These are phyloP conservation scores for Beauveria bassiana DNA, from an alignment of 2,329 filamentous ascomycete species.

Conservation along the genomic window DNA sequence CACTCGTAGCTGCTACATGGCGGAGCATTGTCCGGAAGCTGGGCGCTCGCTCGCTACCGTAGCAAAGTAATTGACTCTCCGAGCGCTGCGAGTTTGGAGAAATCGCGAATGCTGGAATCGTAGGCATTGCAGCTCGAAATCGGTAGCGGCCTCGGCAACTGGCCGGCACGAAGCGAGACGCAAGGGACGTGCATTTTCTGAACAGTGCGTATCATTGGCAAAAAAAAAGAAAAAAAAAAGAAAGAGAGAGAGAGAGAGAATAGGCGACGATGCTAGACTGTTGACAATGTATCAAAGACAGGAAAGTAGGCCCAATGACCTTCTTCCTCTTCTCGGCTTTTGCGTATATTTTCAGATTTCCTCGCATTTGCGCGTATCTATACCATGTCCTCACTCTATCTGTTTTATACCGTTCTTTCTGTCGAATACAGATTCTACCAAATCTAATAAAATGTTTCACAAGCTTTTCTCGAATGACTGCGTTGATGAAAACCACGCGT, in stretches of 20 bases:
- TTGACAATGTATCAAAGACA: too few species aligned
- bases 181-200: neutral
- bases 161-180: neutral
- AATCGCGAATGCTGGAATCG: neutral
- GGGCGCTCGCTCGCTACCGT: constrained; percentile 14
- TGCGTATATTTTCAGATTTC: too few species aligned
- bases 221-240: too few species aligned
- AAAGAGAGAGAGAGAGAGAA: too few species aligned
- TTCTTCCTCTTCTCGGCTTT: too few species aligned
- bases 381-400: too few species aligned
- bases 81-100: neutral
- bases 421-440: neutral
- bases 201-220: too few species aligned
- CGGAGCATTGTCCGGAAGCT: constrained; percentile 28
- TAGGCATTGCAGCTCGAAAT: neutral
- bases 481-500: neutral
- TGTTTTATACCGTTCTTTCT: too few species aligned
- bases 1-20: constrained; percentile 25
- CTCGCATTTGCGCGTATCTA: too few species aligned
- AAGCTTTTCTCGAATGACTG: neutral
- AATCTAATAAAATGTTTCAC: neutral
- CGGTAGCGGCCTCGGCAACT: neutral
- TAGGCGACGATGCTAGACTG: neutral
- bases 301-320: too few species aligned
- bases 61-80: constrained; percentile 6